Base-by-base conservation (phyloP, 768 basidiomycete genomes). In the Harrya chromipes region DNA sequence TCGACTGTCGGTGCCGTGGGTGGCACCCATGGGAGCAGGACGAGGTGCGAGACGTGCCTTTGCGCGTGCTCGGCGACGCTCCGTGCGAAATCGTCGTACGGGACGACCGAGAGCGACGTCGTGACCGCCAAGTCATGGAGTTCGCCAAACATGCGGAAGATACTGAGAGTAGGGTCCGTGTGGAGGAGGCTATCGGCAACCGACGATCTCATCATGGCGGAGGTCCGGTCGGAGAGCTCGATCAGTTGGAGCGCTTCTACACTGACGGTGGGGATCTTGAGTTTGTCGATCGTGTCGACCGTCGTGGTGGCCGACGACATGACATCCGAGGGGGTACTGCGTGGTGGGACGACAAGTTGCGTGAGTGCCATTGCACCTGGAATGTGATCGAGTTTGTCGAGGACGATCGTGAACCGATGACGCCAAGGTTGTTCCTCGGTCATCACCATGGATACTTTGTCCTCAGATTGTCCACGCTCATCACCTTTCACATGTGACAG, bases 331-430 rank as follows among this genome's bases (percentile, higher is more conserved):
- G 29, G 41, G 14, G 13, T 4, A 0, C 48, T 29, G 7, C 63
- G 58, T 0, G 69, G 64, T 1, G 75, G 68, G 21, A 84, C 84
- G 36, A 97, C 73, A 47, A 97, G 81, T 61, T 94, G 88, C 0
- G 89, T 82, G 47, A 99, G 72, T 0, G 90, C 81, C 92, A 99
- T 94, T 69, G 91, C 84, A 9, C 87, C 81, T 0, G 94, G 86
- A 1, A 98, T 65, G 63, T 94, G 90, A 59, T 97, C 95, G 41
- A 94, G 72, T 64, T 85, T 90, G 65, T 95, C 93, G 16, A 98
- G 78, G 16, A 98, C 83, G 52, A 97, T 81, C 0, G 87, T 85
- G 70, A 94, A 90, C 9, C 83, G 77, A 2, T 74, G 76, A 43
- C 79, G 85, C 67, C 70, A 69, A 7, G 66, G 63, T 4, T 54